Evolutionary conservation across 352 stramenopile genomes (phyloP), one percentile per base, ranked within the genome.

Genomic region (Phytophthora tentaculata): DNA sequence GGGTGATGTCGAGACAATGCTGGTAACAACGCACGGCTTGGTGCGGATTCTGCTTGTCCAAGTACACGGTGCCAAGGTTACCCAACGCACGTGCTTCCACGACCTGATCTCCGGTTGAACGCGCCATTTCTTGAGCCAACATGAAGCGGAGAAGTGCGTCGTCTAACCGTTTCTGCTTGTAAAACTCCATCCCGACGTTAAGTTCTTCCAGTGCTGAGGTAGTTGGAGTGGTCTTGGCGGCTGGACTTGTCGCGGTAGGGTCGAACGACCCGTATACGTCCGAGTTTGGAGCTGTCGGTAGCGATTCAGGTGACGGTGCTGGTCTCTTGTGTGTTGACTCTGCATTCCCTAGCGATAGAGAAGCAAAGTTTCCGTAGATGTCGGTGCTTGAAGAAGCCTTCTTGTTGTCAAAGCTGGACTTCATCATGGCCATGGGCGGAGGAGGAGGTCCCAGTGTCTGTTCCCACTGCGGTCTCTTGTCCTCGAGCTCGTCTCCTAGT

Each of bases 11-110:
- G 41, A 94, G 73, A 45, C 83, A 94, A 48, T 89, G 83, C 58
- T 91, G 68, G 67, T 95, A 94, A 73, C 85, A 95, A 43, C 64
- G 61, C 43, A 94, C 85, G 10, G 87, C 87, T 28, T 92, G 80
- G 20, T 81, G 63, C 2, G 83, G 73, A n/a, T 89, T 87, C 58
- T 91, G 71, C 51, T 84, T 78, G 64, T 95, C 87, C 29, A 94
- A 59, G 49, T 94, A 86, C 26, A 94, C 85, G 2, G 85, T 94
- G 29, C 87, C 85, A 16, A 94, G 51, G 61, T 95, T 95, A 8
- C 85, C 87, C 10, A 95, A 78, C 3, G 87, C 85, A 16, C 85
- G 81, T 12, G 83, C 87, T 59, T 93, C 87, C 16, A 94, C 83
- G 37, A 91, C 82, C 22, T 78, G 63, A 49, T 91, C 82, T 20